Percentiles rank a stretch among this genome's conserved stretches.
These are phyloP conservation scores for Pythium brachiatum DNA, from an alignment of 352 stramenopile genomes.

Conservation along the genomic window DNA sequence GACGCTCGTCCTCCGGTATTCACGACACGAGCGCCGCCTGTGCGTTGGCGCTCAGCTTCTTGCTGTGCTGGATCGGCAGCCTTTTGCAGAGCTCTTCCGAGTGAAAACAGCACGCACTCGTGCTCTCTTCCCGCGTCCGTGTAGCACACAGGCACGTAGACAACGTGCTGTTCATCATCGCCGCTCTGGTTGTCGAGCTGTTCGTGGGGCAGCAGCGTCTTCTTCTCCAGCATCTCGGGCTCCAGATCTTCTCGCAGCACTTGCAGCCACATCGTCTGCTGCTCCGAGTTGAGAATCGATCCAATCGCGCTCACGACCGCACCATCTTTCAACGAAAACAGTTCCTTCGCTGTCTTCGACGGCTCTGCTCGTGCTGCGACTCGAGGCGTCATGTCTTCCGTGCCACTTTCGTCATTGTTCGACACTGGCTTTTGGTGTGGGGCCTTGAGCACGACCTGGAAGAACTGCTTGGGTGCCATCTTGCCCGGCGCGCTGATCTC, in stretches of 20 bases:
- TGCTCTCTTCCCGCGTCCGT: slow-evolving; percentile 16
- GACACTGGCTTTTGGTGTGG: background rate
- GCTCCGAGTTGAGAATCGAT: slow-evolving; percentile 44
- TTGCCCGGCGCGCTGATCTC: slow-evolving; percentile 61
- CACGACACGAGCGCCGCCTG: slow-evolving; percentile 46
- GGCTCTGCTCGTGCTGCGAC: slow-evolving; percentile 39
- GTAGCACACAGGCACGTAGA: slow-evolving; percentile 58
- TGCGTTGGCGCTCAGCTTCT: slow-evolving; percentile 23
- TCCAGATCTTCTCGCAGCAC: slow-evolving; percentile 57
- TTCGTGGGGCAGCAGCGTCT: slow-evolving; percentile 32
- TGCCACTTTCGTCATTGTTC: background rate
- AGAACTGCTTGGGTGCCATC: slow-evolving; percentile 54
- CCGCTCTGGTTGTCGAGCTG: slow-evolving; percentile 9
- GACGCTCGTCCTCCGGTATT: slow-evolving; percentile 63
- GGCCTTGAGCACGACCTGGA: slow-evolving; percentile 35
- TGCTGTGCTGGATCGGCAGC: slow-evolving; percentile 33
- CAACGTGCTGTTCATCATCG: slow-evolving; percentile 44
- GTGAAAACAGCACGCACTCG: slow-evolving; percentile 38
- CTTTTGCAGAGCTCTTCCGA: slow-evolving; percentile 44
- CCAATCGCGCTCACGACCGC: slow-evolving; percentile 52
- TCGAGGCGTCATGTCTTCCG: background rate
- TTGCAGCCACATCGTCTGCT: slow-evolving; percentile 63
- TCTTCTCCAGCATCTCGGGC: slow-evolving; percentile 30
- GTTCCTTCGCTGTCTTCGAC: slow-evolving; percentile 34
- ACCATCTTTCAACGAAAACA: slow-evolving; percentile 54